Percentiles rank a stretch among this genome's conserved stretches.
phyloP scores from a whole-genome alignment of 495 filamentous ascomycete genomes.

The Friedmanniomyces simplex region DNA sequence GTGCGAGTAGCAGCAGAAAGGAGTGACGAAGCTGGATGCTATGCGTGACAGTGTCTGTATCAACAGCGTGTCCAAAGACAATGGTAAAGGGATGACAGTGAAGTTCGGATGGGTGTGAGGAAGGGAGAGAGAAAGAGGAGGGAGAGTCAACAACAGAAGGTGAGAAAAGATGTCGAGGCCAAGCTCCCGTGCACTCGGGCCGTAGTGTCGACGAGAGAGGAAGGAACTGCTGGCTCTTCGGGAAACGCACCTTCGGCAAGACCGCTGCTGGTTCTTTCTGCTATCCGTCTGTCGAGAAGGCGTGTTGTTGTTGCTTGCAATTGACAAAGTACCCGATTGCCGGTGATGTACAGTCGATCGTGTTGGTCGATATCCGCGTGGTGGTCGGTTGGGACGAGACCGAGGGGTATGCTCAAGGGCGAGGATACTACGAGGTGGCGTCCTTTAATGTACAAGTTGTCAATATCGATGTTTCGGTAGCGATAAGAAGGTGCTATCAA shows the following conservation, averaged over 20 bases:
- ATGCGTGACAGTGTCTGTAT: constrained; percentile 12
- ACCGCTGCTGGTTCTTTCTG: too few species aligned
- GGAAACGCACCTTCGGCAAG: not conserved
- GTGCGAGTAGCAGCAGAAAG: constrained; percentile 15
- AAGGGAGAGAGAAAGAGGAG: constrained; percentile 5
- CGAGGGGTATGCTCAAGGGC: not conserved
- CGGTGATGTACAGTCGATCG: not conserved
- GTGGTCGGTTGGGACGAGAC: not conserved
- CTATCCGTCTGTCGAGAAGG: too few species aligned
- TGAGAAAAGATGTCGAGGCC: not conserved
- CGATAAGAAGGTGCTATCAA: not conserved
- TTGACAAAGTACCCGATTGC: too few species aligned
- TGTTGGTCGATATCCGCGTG: not conserved
- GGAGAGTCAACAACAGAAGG: not conserved
- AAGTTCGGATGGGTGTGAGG: constrained; percentile 6
- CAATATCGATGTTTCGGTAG: not conserved
- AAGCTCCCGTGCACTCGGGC: not conserved
- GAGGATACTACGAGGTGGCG: not conserved
- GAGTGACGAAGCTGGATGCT: constrained; percentile 16
- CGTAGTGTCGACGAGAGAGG: not conserved
- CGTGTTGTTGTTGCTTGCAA: too few species aligned
- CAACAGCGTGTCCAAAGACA: constrained; percentile 15
- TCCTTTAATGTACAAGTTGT: not conserved
- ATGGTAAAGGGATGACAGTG: constrained; percentile 5
- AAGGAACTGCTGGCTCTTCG: not conserved